Conservation (phyloP, 495 filamentous ascomycete genomes). For the Schizothecium vesticola region DNA sequence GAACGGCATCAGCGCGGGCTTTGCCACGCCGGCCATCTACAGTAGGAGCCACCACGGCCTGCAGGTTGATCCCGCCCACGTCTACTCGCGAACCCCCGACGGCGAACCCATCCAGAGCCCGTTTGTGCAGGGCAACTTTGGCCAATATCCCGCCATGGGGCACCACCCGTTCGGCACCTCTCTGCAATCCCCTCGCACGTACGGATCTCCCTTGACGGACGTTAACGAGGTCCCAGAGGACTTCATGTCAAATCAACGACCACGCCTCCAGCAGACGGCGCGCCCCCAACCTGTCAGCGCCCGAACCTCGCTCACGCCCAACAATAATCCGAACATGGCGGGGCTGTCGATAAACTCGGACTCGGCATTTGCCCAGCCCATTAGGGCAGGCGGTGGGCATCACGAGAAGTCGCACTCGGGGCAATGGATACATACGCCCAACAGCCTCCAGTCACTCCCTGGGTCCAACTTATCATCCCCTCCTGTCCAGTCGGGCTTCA, state of each 20-base stretch:
- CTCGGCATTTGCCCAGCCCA: conserved; percentile 62
- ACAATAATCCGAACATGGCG: conserved; percentile 56
- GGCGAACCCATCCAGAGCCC: conserved; percentile 84
- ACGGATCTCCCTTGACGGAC: conserved; percentile 49
- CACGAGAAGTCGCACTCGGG: conserved; percentile 78
- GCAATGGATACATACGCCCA: conserved; percentile 73
- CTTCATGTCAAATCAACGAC: conserved; percentile 47
- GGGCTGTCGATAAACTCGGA: conserved; percentile 34
- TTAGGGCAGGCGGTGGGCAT: conserved; percentile 57
- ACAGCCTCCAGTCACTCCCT: conserved; percentile 70
- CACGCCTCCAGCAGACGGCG: conserved; percentile 54
- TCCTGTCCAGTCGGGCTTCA: conserved; percentile 34
- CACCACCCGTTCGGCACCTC: conserved; percentile 48
- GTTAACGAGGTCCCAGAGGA: conserved; percentile 43
- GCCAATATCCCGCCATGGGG: conserved; percentile 60
- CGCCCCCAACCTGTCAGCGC: conserved; percentile 64
- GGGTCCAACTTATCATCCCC: conserved; percentile 79
- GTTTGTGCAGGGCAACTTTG: conserved; percentile 65
- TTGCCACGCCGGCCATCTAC: conserved; percentile 41
- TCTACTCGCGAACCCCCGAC: conserved; percentile 83
- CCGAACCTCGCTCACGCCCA: conserved; percentile 75
- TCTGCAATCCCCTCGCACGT: conserved; percentile 47
- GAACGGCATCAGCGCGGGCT: conserved; percentile 45
- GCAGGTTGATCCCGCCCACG: conserved; percentile 48
- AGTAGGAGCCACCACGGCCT: conserved; percentile 37